These are phyloP conservation scores for Puccinia horiana DNA, from an alignment of 1,284 basidiomycete species.

Conservation along the genomic window DNA sequence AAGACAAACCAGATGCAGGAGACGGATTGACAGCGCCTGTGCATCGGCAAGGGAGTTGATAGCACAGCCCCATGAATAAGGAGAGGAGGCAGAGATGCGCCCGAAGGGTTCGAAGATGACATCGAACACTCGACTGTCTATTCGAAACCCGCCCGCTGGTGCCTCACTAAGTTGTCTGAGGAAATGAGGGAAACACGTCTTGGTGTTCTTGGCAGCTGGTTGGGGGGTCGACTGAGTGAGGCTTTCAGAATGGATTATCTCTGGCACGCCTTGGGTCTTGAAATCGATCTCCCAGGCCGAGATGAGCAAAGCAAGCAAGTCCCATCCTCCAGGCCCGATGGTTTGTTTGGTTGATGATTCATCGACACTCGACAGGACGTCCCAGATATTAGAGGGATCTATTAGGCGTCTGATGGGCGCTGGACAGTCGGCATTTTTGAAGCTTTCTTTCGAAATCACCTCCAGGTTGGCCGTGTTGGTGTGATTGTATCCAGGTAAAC, in stretches of 20 bases:
- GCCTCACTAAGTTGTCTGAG: conserved; percentile 25
- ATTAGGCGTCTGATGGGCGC: not conserved
- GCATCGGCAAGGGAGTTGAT: conserved; percentile 20
- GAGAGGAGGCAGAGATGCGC: not conserved
- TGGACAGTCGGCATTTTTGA: not conserved
- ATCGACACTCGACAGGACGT: not conserved
- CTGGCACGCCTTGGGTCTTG: not conserved
- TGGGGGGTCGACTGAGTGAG: not conserved
- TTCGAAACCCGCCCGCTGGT: conserved; percentile 1
- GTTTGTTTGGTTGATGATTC: not conserved
- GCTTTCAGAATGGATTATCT: not conserved
- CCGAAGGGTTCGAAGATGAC: conserved; percentile 40
- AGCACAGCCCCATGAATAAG: conserved; percentile 20
- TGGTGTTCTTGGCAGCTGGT: not conserved
- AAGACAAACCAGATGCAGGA: conserved; percentile 32
- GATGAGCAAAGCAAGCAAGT: conserved; percentile 27
- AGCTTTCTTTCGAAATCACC: not conserved
- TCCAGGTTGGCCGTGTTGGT: not conserved
- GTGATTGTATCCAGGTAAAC: conserved; percentile 22
- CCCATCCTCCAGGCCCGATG: conserved; percentile 31
- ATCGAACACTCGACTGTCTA: conserved; percentile 22
- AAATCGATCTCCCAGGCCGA: conserved; percentile 45
- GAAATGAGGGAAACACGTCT: conserved; percentile 27
- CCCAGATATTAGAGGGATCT: conserved; percentile 14
- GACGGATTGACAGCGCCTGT: conserved; percentile 29